Evolutionary conservation across 352 stramenopile genomes (phyloP).

Genomic region (Phytophthora meadii): DNA sequence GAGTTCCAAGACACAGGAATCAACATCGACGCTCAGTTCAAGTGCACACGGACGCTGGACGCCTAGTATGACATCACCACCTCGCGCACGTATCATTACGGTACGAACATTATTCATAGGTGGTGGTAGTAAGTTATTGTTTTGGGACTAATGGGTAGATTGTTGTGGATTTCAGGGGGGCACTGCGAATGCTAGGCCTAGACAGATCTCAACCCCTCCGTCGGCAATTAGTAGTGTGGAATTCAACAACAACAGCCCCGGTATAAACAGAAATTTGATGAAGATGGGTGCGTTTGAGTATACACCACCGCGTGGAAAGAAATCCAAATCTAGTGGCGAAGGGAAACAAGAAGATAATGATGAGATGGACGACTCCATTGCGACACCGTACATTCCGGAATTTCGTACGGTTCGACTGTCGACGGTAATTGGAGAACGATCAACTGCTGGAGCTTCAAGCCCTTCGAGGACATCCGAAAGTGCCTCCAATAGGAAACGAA

Average conservation of each 20-base stretch:
- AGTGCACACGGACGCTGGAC: constrained; percentile 60
- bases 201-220: constrained; percentile 54
- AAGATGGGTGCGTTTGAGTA: constrained; percentile 84
- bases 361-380: constrained; percentile 39
- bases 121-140: not conserved
- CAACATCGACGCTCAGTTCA: constrained; percentile 56
- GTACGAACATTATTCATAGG: constrained; percentile 29
- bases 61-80: constrained; percentile 60
- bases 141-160: too few species aligned
- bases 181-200: constrained; percentile 23
- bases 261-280: constrained; percentile 82
- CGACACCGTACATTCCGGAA: constrained; percentile 55
- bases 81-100: constrained; percentile 54
- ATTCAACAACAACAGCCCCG: constrained; percentile 61
- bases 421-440: constrained; percentile 26
- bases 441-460: constrained; percentile 8
- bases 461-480: constrained; percentile 27
- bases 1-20: constrained; percentile 41
- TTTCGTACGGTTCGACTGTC: constrained; percentile 62
- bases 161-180: not conserved
- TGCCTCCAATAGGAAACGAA: constrained; percentile 54
- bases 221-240: constrained; percentile 82
- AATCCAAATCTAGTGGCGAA: constrained; percentile 17
- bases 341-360: constrained; percentile 27
- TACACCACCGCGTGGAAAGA: constrained; percentile 57